Evolutionary conservation across 2,329 filamentous ascomycete species (phyloP), one percentile per base, ranked within the genome.

Genomic region (Fusarium sulawesiense): DNA sequence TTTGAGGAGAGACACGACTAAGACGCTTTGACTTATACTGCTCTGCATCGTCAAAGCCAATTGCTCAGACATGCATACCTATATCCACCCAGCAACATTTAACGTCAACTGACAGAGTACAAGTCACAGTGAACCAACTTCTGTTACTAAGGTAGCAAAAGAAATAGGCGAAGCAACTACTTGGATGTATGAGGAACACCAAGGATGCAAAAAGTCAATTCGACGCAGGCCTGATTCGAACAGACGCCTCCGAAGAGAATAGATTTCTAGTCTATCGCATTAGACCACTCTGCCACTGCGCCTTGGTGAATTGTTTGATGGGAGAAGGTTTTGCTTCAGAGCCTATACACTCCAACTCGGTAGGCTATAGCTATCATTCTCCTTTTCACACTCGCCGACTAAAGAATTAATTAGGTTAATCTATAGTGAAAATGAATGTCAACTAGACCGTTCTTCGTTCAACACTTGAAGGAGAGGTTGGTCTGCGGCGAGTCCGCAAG

Each of bases 181-280:
- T 18, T 23, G 42, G 23, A 8, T 18, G 13, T 12, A 21, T 9
- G 16, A 27, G 9, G 34, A 37, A 16, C 3, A 3, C 0, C 3
- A 1, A 14, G 21, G 14, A 13, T 2, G n/a, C 51, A 68, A 64
- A 74, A 63, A 55, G 3, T 55, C 53, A 70, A 66, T 42, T 21
- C 72, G 70, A 74, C 72, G 64, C 65, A 62, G 72, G 70, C 72
- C 72, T 74, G 72, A 74, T 74, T 74, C 67, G 72, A 74, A 74
- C 72, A 74, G 72, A 74, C 72, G 72, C 72, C 67, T 68, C 72
- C 72, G 72, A 74, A 25, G 72, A 68, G 67, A 74, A 70, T 70
- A 74, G 72, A 74, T 74, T 74, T 74, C 72, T 74, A 74, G 72
- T 74, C 72, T 74, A 70, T 70, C 72, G 72, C 72, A 74, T 74